Base-by-base conservation (phyloP, 2,329 filamentous ascomycete genomes). In the Penicillium psychrosexuale region DNA sequence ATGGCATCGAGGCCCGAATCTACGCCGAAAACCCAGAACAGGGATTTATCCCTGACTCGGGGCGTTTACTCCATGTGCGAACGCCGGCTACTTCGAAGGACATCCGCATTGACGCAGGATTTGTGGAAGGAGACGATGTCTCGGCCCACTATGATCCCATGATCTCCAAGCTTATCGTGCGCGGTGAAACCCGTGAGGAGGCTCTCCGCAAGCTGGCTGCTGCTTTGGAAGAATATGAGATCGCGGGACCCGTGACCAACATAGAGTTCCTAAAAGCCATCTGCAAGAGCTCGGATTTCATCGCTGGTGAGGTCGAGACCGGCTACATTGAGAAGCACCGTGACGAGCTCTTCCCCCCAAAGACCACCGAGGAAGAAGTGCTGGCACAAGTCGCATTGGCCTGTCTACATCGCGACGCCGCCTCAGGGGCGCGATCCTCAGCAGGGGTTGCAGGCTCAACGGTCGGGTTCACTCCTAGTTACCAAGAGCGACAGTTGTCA, bases 91-190 rank as follows among this genome's bases (percentile, higher is more conserved):
- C 82, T 6, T 82, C 84, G 36, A 81, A 87, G 0, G 88, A 91
- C 60, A 83, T 97, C 31, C 86, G 94, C 38, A 91, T 99, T 61
- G 94, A 99, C 68, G 91, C 92, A 43, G 94, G 94, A 1, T 97
- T 97, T 71, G 84, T 92, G 28, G 82, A 91, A 63, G 94, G 94
- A 27, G 93, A 96, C 70, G 90, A 91, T 59, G 90, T 99, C 3
- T 95, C 92, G 0, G 90, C 93, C 55, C 90, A 94, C 51, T 99
- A 99, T 73, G 94, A 99, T 65, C 94, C 94, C 28, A 99, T 99
- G 94, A 96, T 99, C 63, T 90, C 94, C 42, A 99, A 99, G 76
- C 83, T 99, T 49, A 99, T 99, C 64, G 91, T 97, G 6, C 84
- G 90, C 55, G 94, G 90, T 0, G 82, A 84, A 15, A 88, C 88